Conservation (phyloP, 306 rosid species). For the Canavalia gladiata region DNA sequence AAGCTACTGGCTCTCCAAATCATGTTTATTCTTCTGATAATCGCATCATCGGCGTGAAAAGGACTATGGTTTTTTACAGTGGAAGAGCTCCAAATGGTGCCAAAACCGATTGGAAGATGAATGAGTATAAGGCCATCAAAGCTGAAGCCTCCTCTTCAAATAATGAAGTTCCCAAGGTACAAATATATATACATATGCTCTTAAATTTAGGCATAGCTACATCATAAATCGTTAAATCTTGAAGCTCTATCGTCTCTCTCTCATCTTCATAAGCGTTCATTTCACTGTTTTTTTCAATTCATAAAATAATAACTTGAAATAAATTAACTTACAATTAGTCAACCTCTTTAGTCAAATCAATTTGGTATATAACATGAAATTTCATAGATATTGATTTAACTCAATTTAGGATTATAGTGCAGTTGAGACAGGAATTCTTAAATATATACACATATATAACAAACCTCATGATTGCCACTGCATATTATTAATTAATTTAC, state of each 20-base stretch:
- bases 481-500: no score
- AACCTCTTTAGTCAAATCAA: background rate
- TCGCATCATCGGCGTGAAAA: slow-evolving; percentile 69
- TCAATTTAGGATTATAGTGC: no score
- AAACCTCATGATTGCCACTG: no score
- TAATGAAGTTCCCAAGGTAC: slow-evolving; percentile 41
- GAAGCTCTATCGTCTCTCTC: background rate
- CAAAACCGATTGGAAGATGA: slow-evolving; percentile 97
- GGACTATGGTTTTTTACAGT: slow-evolving; percentile 87
- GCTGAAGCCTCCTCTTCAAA: slow-evolving; percentile 47
- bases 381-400: background rate
- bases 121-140: slow-evolving; percentile 76
- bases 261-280: background rate
- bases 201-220: slow-evolving; percentile 3
- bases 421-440: no score
- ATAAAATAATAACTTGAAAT: background rate
- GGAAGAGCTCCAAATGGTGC: slow-evolving; percentile 83
- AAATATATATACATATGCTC: background rate
- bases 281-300: background rate
- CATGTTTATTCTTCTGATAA: slow-evolving; percentile 70
- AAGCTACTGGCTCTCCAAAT: slow-evolving; percentile 88
- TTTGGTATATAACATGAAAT: background rate
- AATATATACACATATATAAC: no score
- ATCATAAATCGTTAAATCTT: background rate
- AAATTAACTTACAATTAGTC: background rate